phyloP scores from a whole-genome alignment of 768 basidiomycete genomes.

The Brasilioporus rufonigricans region DNA sequence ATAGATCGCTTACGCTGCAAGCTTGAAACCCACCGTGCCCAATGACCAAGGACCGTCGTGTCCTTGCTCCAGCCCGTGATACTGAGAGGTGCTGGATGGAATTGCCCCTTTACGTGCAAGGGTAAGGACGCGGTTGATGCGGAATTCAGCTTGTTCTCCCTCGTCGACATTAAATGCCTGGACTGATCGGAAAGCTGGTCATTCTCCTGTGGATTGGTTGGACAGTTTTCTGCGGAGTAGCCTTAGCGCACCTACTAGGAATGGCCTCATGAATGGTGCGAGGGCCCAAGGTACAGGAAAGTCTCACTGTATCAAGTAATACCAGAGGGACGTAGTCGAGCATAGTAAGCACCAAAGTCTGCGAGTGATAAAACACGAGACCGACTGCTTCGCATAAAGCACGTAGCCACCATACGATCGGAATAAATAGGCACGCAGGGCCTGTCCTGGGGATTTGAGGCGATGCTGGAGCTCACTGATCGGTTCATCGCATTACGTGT shows the following conservation, averaged over 20 bases:
- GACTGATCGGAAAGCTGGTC: slow-evolving; percentile 88
- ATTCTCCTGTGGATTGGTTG: slow-evolving; percentile 92
- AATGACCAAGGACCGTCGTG: slow-evolving; percentile 79
- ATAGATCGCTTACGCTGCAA: not conserved
- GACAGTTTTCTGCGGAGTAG: slow-evolving; percentile 90
- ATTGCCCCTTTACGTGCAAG: slow-evolving; percentile 85
- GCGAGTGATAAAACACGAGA: slow-evolving; percentile 93
- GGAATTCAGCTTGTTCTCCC: slow-evolving; percentile 77
- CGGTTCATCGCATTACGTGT: too few relatives aligned
- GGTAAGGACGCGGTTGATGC: slow-evolving; percentile 60
- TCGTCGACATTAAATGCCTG: slow-evolving; percentile 87
- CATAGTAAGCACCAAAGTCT: slow-evolving; percentile 88
- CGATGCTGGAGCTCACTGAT: too few relatives aligned
- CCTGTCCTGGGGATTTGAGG: too few relatives aligned
- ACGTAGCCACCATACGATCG: not conserved
- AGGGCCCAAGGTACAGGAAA: not conserved
- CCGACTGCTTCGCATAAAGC: slow-evolving; percentile 53
- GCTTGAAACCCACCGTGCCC: slow-evolving; percentile 69
- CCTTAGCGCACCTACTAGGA: slow-evolving; percentile 90
- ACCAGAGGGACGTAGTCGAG: slow-evolving; percentile 90
- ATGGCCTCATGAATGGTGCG: slow-evolving; percentile 6
- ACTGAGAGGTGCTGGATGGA: slow-evolving; percentile 92
- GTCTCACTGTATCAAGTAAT: slow-evolving; percentile 73
- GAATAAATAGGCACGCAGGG: too few relatives aligned
- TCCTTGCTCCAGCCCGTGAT: slow-evolving; percentile 92